These are phyloP conservation scores for Phaeosphaeria sp. DNA, from an alignment of 2,329 filamentous ascomycete genomes.

Conservation along the genomic window DNA sequence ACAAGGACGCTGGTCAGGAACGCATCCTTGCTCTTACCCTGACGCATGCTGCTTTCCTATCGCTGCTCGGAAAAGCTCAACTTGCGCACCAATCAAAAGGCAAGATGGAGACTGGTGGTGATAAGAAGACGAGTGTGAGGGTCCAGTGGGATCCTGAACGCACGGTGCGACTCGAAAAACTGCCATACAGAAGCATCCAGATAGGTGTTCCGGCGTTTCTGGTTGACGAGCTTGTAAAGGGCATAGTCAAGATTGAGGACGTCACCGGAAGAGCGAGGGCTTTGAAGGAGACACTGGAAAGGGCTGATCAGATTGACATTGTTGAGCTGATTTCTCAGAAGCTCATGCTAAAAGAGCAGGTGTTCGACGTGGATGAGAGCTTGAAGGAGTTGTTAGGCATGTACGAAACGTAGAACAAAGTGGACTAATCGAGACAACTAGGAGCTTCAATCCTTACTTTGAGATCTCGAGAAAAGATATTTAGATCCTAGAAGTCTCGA, in stretches of 20 bases:
- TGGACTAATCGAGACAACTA: too few species aligned
- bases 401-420: not conserved
- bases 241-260: conserved; percentile 64
- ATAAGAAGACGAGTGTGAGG: conserved; percentile 49
- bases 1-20: conserved; percentile 62
- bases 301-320: conserved; percentile 37
- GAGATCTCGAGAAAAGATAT: too few species aligned
- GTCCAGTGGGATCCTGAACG: conserved; percentile 72
- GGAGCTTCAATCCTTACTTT: too few species aligned
- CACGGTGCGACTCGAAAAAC: conserved; percentile 51
- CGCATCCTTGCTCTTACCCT: conserved; percentile 66
- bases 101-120: not conserved
- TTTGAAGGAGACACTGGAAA: conserved; percentile 57
- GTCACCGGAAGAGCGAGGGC: conserved; percentile 61
- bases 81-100: conserved; percentile 12
- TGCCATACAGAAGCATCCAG: conserved; percentile 65
- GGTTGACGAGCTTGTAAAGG: conserved; percentile 57
- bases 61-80: conserved; percentile 52
- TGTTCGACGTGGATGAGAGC: conserved; percentile 52
- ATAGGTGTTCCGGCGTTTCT: conserved; percentile 63
- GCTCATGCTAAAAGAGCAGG: conserved; percentile 56
- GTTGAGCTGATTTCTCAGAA: conserved; percentile 48
- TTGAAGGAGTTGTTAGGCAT: conserved; percentile 27
- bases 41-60: conserved; percentile 58
- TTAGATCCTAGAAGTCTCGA: too few species aligned